Base-by-base conservation (phyloP, 345 rosid species). In the Diplotaxis tenuifolia region DNA sequence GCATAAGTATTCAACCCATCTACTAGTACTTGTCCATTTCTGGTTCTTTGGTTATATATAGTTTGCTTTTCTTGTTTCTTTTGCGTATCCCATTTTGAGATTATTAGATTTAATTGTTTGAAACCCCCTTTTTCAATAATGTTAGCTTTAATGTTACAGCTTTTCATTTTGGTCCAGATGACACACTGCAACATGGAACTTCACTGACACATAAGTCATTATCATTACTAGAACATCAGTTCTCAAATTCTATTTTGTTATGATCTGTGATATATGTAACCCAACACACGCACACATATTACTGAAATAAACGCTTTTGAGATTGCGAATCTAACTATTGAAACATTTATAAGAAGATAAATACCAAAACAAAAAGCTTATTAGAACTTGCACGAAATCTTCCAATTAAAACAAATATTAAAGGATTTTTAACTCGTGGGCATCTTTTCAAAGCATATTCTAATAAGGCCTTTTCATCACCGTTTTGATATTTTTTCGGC, bases 371-470 rank as follows among this genome's bases (percentile, higher is more conserved):
- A 25, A 25, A 25, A 25, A 25, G 28, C 28, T 25, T 25, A 25
- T 25, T 25, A 25, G 28, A 25, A 25, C 2, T 2, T 5, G 1
- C 28, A 25, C 4, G 28, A 25, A 2, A 25, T 25, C 28, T 25
- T 21, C 27, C 57, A 52, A 10, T 10, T 21, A 3, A 19, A 52
- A 53, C 14, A 4, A 40, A 40, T 40, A 40, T 40, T 29, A 7
- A 14, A 52, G 4, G 10, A 12, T 2, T 2, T 12, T 2, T 12
- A 32, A 12, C 15, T 54, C n/a, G 62, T 60, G 68, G 75, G 75
- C 55, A 72, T 62, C 69, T 72, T 62, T 20, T 16, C 9, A 52
- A 12, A 40, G 76, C 47, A 72, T 72, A 73, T 64, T 65, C 65
- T 19, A 55, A 56, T 19, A 55, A 56, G 65, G 71, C 76, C 58